A percentile compares a stretch with the other conserved stretches of the same genome.
phyloP scores from a whole-genome alignment of 306 rosid species.

The Phaseolus lunatus region DNA sequence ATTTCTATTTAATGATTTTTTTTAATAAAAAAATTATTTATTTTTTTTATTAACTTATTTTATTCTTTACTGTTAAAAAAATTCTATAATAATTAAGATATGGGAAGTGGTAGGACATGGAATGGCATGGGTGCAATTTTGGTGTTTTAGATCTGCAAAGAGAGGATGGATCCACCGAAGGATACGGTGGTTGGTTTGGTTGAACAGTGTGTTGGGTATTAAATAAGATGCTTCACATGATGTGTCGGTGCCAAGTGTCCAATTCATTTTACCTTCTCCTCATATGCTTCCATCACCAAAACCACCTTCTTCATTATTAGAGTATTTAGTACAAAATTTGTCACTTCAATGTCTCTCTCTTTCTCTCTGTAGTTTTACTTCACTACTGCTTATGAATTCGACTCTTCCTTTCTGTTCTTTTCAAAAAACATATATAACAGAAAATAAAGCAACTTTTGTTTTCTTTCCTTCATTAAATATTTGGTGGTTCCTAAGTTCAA shows the following conservation, averaged over 20 bases:
- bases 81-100: too few species aligned
- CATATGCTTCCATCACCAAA: conserved; percentile 26
- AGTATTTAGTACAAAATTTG: conserved; percentile 1
- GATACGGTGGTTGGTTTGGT: neutral
- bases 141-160: neutral
- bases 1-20: too few species aligned
- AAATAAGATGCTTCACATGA: conserved; percentile 30
- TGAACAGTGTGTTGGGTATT: conserved; percentile 16
- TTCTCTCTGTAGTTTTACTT: too few species aligned
- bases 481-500: neutral
- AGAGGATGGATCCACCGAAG: conserved; percentile 8
- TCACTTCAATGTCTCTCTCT: neutral
- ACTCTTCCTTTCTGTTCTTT: neutral
- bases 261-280: neutral
- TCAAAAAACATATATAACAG: neutral
- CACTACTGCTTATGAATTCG: neutral
- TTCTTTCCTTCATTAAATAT: neutral
- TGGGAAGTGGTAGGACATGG: neutral
- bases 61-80: too few species aligned
- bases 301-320: neutral
- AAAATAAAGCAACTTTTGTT: neutral
- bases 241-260: conserved; percentile 35
- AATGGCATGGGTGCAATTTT: conserved; percentile 6
- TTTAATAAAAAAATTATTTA: too few species aligned
- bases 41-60: too few species aligned